These are phyloP conservation scores for Aspergillus homomorphus DNA, from an alignment of 495 filamentous ascomycete genomes.

Conservation along the genomic window DNA sequence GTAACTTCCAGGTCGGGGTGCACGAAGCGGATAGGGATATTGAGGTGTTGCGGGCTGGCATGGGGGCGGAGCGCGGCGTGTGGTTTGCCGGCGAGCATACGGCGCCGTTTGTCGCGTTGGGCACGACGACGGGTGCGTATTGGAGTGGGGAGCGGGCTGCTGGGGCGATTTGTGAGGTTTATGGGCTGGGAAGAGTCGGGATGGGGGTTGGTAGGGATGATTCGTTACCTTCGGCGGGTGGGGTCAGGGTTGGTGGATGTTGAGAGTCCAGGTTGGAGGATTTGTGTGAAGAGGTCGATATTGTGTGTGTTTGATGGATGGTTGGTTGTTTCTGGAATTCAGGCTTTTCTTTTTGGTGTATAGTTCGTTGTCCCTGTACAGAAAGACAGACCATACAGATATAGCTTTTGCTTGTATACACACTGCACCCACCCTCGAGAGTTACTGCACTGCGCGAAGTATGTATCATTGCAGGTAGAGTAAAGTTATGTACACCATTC, in stretches of 20 bases:
- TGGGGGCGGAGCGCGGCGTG: slow-evolving; percentile 60
- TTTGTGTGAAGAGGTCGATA: too few relatives aligned
- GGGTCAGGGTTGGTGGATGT: not conserved
- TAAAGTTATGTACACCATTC: not conserved
- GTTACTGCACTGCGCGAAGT: not conserved
- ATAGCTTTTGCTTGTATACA: not conserved
- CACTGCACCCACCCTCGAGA: not conserved
- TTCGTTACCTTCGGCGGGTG: slow-evolving; percentile 33
- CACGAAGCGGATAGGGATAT: slow-evolving; percentile 68
- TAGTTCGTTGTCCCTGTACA: not conserved
- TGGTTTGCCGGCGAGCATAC: slow-evolving; percentile 98
- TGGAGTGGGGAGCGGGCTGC: slow-evolving; percentile 87
- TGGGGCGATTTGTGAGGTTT: slow-evolving; percentile 52
- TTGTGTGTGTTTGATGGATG: too few relatives aligned
- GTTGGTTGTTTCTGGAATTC: too few relatives aligned
- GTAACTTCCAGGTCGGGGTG: slow-evolving; percentile 81
- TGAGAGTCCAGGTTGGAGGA: too few relatives aligned
- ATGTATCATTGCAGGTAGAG: not conserved
- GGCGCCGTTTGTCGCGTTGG: slow-evolving; percentile 62
- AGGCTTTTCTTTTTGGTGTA: not conserved
- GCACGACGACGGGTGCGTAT: slow-evolving; percentile 42
- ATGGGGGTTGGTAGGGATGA: slow-evolving; percentile 32
- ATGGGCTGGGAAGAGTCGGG: slow-evolving; percentile 30
- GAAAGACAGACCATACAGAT: not conserved
- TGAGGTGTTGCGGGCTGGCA: slow-evolving; percentile 64